Percentiles rank a stretch among this genome's conserved stretches.
Evolutionary conservation across 176 grass and related monocot genomes (phyloP).

Genomic region (Saccharum officinarum): DNA sequence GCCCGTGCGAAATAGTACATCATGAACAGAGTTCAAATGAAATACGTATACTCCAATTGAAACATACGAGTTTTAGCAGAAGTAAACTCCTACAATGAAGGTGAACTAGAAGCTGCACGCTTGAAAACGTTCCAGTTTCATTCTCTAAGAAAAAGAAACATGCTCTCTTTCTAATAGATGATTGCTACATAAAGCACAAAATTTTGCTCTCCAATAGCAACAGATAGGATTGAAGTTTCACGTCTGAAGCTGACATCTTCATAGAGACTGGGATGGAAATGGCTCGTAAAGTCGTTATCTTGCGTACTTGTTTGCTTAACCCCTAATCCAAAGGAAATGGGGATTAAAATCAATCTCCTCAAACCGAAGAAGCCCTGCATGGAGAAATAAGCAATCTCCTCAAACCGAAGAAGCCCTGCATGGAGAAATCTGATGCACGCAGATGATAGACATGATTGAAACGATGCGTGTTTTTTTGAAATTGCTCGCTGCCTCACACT

Average conservation of each 20-base stretch:
- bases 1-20: not conserved
- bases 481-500: not conserved
- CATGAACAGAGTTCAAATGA: not conserved
- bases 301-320: too few relatives aligned
- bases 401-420: not conserved
- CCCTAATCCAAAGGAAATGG: not conserved
- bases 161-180: not conserved
- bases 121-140: not conserved
- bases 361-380: not conserved
- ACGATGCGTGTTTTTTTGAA: not conserved
- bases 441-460: not conserved
- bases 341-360: not conserved
- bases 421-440: not conserved
- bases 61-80: not conserved
- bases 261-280: too few relatives aligned
- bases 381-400: too few relatives aligned
- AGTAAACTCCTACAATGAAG: not conserved
- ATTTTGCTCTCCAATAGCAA: too few relatives aligned
- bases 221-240: not conserved
- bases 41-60: not conserved
- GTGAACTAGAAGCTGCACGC: not conserved
- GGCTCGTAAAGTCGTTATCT: too few relatives aligned
- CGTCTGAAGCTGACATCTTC: not conserved
- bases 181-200: not conserved
- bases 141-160: not conserved